phyloP scores from a whole-genome alignment of 495 filamentous ascomycete species.

The Penicillium maclennaniae region DNA sequence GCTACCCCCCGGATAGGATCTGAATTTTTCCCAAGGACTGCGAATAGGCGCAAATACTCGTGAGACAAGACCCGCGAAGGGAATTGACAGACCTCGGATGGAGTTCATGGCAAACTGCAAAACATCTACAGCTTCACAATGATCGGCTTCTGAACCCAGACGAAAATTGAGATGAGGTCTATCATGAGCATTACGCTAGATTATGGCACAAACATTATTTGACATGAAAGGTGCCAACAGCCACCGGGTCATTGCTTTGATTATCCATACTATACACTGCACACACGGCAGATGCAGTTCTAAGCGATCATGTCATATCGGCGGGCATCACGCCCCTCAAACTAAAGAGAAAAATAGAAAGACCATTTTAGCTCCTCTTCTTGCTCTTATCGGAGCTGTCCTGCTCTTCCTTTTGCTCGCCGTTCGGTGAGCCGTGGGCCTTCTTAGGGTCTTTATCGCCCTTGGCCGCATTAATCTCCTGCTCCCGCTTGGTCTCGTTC shows the following conservation, averaged over 20 bases:
- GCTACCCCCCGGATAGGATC: neutral
- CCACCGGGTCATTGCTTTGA: conserved; percentile 13
- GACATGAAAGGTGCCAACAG: conserved; percentile 2
- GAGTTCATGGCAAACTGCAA: neutral
- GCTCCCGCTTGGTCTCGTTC: conserved; percentile 78
- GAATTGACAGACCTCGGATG: neutral
- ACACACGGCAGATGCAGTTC: conserved; percentile 17
- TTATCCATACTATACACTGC: conserved; percentile 33
- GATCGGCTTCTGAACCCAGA: neutral
- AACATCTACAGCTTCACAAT: neutral
- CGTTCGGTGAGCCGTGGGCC: conserved; percentile 52
- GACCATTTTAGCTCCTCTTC: conserved; percentile 51
- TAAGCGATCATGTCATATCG: conserved; percentile 31
- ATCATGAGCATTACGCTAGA: neutral
- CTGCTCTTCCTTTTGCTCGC: conserved; percentile 66
- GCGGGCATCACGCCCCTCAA: conserved; percentile 14
- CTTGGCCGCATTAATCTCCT: conserved; percentile 53
- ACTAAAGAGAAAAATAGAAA: conserved; percentile 4
- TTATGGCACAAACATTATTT: neutral
- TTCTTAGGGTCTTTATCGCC: conserved; percentile 64
- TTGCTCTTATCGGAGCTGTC: conserved; percentile 55
- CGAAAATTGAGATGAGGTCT: neutral
- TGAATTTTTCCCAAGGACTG: neutral
- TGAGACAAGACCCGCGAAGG: neutral
- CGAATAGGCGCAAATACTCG: neutral